Conservation (phyloP, 805 yeast genomes). For the Yamadazyma paraphyllophila region DNA sequence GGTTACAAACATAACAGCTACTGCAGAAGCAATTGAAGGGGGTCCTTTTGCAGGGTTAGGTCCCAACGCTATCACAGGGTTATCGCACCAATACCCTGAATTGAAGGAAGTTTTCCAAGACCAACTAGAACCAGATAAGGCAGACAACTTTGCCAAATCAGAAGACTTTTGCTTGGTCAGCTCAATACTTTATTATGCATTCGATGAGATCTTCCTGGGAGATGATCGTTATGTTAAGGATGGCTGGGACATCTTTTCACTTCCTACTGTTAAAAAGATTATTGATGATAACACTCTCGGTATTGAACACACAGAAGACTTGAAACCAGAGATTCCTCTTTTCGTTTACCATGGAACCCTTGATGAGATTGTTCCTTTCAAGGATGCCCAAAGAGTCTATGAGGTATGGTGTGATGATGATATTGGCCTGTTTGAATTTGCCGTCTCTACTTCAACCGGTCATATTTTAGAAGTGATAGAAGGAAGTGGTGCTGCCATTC, state of each 20-base stretch:
- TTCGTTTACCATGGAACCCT: constrained; percentile 22
- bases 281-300: constrained; percentile 24
- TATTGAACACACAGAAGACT: constrained; percentile 10
- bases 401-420: constrained; percentile 29
- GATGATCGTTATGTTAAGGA: constrained; percentile 9
- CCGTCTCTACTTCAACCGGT: constrained; percentile 22
- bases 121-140: neutral
- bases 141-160: neutral
- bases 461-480: constrained; percentile 22
- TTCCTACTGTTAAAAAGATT: constrained; percentile 13
- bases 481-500: constrained; percentile 21
- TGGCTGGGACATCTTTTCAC: constrained; percentile 14
- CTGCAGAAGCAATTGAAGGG: constrained; percentile 24
- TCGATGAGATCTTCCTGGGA: constrained; percentile 9
- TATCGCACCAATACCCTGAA: constrained; percentile 27
- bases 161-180: constrained; percentile 7
- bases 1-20: constrained; percentile 27
- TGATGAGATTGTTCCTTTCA: constrained; percentile 25
- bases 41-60: constrained; percentile 25
- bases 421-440: constrained; percentile 27
- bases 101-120: constrained; percentile 6
- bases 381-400: constrained; percentile 20
- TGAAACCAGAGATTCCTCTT: constrained; percentile 23
- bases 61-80: constrained; percentile 26
- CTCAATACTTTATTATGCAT: constrained; percentile 12